Percentiles rank a stretch among this genome's conserved stretches.
Evolutionary conservation across 2,329 filamentous ascomycete species (phyloP).

Genomic region (Claviceps sorghi): DNA sequence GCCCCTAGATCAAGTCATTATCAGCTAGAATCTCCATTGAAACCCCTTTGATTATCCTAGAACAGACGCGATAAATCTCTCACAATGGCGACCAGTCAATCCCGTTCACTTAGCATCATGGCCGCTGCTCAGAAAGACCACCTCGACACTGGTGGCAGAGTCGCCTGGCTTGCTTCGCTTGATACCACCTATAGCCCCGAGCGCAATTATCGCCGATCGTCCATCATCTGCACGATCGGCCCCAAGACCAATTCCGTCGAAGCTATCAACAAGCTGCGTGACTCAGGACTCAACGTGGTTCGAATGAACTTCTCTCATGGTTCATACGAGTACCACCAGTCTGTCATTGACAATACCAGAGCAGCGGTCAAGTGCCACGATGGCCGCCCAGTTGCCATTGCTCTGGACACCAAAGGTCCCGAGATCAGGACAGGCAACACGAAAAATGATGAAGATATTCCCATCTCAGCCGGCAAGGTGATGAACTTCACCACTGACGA

Average conservation of each 20-base stretch:
- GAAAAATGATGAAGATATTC: constrained; percentile 77
- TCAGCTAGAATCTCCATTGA: background rate
- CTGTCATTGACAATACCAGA: constrained; percentile 90
- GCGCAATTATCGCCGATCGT: constrained; percentile 87
- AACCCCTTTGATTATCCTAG: background rate
- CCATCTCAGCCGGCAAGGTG: constrained; percentile 68
- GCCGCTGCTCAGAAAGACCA: constrained; percentile 66
- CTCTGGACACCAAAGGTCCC: constrained; percentile 59
- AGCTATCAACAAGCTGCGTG: constrained; percentile 88
- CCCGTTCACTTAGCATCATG: constrained; percentile 29
- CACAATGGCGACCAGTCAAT: constrained; percentile 21
- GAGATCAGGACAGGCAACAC: constrained; percentile 50
- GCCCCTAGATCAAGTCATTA: background rate
- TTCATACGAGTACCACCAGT: constrained; percentile 88
- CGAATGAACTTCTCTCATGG: constrained; percentile 96
- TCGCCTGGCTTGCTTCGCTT: constrained; percentile 54
- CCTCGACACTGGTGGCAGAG: constrained; percentile 59
- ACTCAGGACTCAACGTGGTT: constrained; percentile 87
- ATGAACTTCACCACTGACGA: constrained; percentile 97
- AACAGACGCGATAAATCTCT: constrained; percentile 2
- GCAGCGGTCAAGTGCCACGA: constrained; percentile 63
- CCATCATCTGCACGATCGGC: constrained; percentile 97
- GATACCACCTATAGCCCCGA: constrained; percentile 79
- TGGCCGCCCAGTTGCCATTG: constrained; percentile 88
- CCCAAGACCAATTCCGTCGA: constrained; percentile 98